Evolutionary conservation across 73 alveolate species (phyloP), one percentile per base, ranked within the genome.

Genomic region (Stentor coeruleus): DNA sequence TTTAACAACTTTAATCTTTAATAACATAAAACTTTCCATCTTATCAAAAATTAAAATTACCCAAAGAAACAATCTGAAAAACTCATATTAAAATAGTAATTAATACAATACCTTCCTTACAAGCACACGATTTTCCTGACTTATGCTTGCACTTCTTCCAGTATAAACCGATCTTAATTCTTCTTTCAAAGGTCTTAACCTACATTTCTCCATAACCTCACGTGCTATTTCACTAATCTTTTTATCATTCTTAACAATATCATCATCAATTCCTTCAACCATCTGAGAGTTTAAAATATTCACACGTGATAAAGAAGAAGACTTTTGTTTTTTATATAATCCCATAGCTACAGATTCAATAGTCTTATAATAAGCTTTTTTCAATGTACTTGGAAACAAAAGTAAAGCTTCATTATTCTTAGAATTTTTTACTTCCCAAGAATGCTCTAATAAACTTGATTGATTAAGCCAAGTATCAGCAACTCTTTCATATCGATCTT

Each of bases 401-500:
- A 1, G n/a, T 11, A 20, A 20, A 28, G n/a, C 79, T 20, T 66
- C 37, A 28, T 33, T 26, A 57, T 57, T 57, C 15, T 57, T 57
- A 20, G 15, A 20, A 57, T 57, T 31, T 57, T n/a, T 20, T 28
- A 66, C 15, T 20, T 66, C 20, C 79, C 79, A 66, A 49, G 66
- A 49, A 49, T 49, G 66, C 20, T 49, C 37, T 66, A 66, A 66
- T 14, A 33, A 14, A 33, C n/a, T 31, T 66, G n/a, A 20, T 33
- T 66, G 79, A 28, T 66, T 20, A 31, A 38, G 33, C 1, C 59
- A 3, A 37, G 88, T 59, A 74, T 82, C 88, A 72, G 74, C 77
- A 2, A 82, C 85, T 35, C 82, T 82, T 74, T 82, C 88, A 28
- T 72, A 60, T 72, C 85, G 60, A 20, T 35, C 59, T 57, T 58